phyloP scores from a whole-genome alignment of 306 rosid genomes.

The Inga oerstediana region DNA sequence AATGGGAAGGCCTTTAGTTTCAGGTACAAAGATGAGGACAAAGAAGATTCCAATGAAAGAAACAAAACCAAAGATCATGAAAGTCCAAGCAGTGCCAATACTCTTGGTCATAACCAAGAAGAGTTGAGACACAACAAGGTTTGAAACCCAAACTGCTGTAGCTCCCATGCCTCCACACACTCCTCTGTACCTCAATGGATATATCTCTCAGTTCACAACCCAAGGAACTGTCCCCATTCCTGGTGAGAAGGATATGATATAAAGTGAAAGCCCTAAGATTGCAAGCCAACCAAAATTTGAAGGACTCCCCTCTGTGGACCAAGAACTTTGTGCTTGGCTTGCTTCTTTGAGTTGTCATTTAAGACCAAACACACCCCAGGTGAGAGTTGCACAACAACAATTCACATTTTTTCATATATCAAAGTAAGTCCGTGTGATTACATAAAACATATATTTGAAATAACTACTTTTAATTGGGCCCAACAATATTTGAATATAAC shows the following conservation, averaged over 20 bases:
- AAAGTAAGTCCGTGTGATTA: too few relatives aligned
- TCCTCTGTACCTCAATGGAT: constrained; percentile 60
- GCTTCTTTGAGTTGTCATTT: constrained; percentile 35
- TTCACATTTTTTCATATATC: too few relatives aligned
- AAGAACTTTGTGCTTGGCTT: constrained; percentile 37
- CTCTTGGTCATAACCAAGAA: constrained; percentile 52
- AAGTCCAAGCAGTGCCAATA: constrained; percentile 62
- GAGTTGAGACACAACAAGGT: constrained; percentile 63
- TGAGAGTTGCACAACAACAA: constrained; percentile 41
- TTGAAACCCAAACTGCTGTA: constrained; percentile 57
- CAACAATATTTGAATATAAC: too few relatives aligned
- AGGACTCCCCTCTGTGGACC: constrained; percentile 71
- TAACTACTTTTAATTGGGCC: too few relatives aligned
- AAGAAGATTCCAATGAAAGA: constrained; percentile 48
- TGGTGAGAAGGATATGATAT: constrained; percentile 60
- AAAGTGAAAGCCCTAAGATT: constrained; percentile 48
- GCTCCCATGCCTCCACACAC: constrained; percentile 72
- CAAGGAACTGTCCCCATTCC: constrained; percentile 77
- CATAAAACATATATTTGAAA: too few relatives aligned
- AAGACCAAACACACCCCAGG: constrained; percentile 66
- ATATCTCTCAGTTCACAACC: constrained; percentile 73
- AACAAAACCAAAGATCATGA: constrained; percentile 53
- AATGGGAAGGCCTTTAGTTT: constrained; percentile 66
- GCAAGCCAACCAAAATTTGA: constrained; percentile 31
- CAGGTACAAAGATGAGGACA: constrained; percentile 54